Percentiles rank a stretch among this genome's conserved stretches.
Conservation (phyloP, 441 rosid species). For the Jatropha multifida region DNA sequence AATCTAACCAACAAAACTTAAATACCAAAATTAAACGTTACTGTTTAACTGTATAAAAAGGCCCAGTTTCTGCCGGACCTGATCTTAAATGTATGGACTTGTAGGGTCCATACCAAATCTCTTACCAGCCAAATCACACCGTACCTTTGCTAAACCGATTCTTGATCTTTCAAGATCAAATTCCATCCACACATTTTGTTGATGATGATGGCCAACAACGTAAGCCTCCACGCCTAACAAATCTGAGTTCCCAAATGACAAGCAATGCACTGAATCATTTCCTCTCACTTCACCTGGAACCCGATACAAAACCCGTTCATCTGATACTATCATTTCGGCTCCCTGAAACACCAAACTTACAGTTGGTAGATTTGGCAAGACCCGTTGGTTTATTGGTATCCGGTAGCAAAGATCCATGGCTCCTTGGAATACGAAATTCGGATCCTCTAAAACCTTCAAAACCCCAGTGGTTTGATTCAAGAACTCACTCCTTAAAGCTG, state of each 20-base stretch:
- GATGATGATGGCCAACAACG: conserved; percentile 91
- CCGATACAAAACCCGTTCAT: conserved; percentile 56
- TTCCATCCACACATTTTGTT: conserved; percentile 89
- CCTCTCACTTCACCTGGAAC: conserved; percentile 60
- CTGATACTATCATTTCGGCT: conserved; percentile 68
- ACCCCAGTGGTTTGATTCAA: conserved; percentile 53
- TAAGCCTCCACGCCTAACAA: conserved; percentile 77
- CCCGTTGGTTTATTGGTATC: conserved; percentile 33
- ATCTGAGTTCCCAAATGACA: conserved; percentile 88
- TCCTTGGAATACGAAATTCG: conserved; percentile 72
- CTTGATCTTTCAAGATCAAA: conserved; percentile 75
- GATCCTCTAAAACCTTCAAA: conserved; percentile 56
- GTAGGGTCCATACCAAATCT: conserved; percentile 46
- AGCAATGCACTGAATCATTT: conserved; percentile 67
- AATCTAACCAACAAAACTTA: neutral
- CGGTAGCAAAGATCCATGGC: conserved; percentile 84
- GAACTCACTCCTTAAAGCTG: conserved; percentile 57
- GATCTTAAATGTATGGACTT: neutral
- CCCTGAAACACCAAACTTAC: conserved; percentile 70
- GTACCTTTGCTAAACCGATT: conserved; percentile 68
- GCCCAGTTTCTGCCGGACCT: neutral
- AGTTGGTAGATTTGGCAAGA: conserved; percentile 46
- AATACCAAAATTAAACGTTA: neutral
- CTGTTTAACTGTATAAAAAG: neutral
- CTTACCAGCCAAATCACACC: conserved; percentile 75